Base-by-base conservation (phyloP, 2,329 filamentous ascomycete genomes). In the Elsinoe ampelina region DNA sequence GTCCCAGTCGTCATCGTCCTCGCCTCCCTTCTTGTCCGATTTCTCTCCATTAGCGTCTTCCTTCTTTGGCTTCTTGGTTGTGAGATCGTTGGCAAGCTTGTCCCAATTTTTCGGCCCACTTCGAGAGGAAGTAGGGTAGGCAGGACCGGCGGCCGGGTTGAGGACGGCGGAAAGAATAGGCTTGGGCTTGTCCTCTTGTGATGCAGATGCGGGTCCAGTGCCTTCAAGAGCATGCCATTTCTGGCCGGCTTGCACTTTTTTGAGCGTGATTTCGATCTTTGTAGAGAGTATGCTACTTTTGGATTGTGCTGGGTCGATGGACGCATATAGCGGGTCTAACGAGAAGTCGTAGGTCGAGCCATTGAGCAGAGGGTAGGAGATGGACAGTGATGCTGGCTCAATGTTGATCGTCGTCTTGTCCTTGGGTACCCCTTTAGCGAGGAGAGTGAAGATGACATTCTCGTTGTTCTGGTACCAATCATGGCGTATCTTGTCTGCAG, bases 101-200 rank as follows among this genome's bases (percentile, higher is more conserved):
- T 98, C 93, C 93, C 93, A 98, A 72, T 98, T 81, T 72, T 95
- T 95, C 2, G 87, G 82, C 0, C 91, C 92, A 1, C 74, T 78
- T 60, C 84, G 85, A 11, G 92, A 93, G 0, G 91, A 96, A 0
- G 90, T 92, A 1, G 93, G 92, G 68, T 97, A 96, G 0, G 77
- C 72, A 0, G 86, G 87, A 0, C 69, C 73, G 30, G 71, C 59
- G 11, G 57, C 5, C 34, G 59, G 17, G 56, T 50, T 63, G 54
- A 34, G 66, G 62, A 22, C 54, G 57, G 30, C 61, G 60, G 17
- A 63, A 47, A 10, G 60, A 12, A 32, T 59, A 50, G 41, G 59
- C 43, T 17, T 58, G 48, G 4, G n/a, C 10, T 59, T 43, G 15
- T 48, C 19, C 12, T 41, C 26, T 3, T 34, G 57, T 7, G 48